Evolutionary conservation across 768 basidiomycete genomes (phyloP), one percentile per base, ranked within the genome.

Genomic region (Rhizopogon vesiculosus): DNA sequence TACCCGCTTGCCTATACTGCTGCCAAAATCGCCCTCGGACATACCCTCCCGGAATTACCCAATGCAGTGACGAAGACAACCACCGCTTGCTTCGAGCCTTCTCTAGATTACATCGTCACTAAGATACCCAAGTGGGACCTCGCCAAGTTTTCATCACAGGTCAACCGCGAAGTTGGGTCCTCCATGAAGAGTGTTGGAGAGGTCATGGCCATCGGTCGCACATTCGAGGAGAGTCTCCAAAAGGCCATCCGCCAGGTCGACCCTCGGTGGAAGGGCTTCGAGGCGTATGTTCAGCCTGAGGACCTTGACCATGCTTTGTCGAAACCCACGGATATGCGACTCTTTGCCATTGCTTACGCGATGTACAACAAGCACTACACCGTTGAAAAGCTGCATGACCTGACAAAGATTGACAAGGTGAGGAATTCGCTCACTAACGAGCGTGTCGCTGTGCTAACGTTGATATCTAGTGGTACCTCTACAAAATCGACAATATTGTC

Each of bases 101-200:
- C 95, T 7, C 80, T 99, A 43, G 97, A 99, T 72, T 99, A 99
- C 73, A 97, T 99, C 66, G 97, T 99, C 57, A 97, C 94, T 48
- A 99, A 99, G 76, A 98, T 99, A 60, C 97, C 97, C 58, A 98
- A 98, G 71, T 98, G 97, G 96, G 97, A 99, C 75, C 78, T 99
- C 54, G 94, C 95, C 61, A 99, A 99, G 73, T 98, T 99, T 79
- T 89, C 89, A 19, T 75, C 86, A 41, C 91, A 96, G 66, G 97
- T 98, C 56, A 86, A 96, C 68, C 87, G 96, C 59, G 86, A 93
- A 68, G 86, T 98, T 52, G 97, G 96, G 25, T 98, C 95, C 3
- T 85, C 96, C 16, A 98, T 99, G 97, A 99, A 99, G 74, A 94
- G 92, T 15, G 97, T 99, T 53, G 97, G 97, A 53, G 97, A 99